Conservation (phyloP, 805 yeast genomes). For the Cyberlindnera samutprakarnensis region DNA sequence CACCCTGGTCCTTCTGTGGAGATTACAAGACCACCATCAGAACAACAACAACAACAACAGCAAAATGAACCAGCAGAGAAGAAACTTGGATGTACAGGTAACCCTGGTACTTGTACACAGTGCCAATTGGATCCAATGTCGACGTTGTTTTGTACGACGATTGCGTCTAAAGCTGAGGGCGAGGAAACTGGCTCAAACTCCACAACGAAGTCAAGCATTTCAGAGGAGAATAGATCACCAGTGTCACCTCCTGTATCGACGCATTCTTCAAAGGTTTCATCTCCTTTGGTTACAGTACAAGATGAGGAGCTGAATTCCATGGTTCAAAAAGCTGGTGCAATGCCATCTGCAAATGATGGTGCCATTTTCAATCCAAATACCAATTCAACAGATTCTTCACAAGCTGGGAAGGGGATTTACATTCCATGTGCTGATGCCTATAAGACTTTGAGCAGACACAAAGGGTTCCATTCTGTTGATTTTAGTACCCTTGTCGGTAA, state of each 20-base stretch:
- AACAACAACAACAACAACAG: not conserved
- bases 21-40: slow-evolving; percentile 29
- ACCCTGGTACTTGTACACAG: slow-evolving; percentile 81
- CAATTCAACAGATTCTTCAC: slow-evolving; percentile 9
- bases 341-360: slow-evolving; percentile 2
- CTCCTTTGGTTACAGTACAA: slow-evolving; percentile 14
- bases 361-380: not conserved
- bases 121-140: slow-evolving; percentile 86
- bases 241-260: slow-evolving; percentile 22
- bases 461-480: slow-evolving; percentile 65
- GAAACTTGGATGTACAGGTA: slow-evolving; percentile 60
- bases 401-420: slow-evolving; percentile 37
- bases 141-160: slow-evolving; percentile 79
- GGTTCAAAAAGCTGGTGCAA: slow-evolving; percentile 5
- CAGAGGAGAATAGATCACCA: slow-evolving; percentile 17
- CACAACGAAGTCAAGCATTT: not conserved
- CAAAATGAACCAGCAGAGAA: not conserved
- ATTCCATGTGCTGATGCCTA: slow-evolving; percentile 91
- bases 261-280: slow-evolving; percentile 21
- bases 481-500: slow-evolving; percentile 68
- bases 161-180: slow-evolving; percentile 43
- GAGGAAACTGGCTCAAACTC: slow-evolving; percentile 6
- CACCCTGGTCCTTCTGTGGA: slow-evolving; percentile 61
- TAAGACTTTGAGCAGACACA: slow-evolving; percentile 77
- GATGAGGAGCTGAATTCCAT: slow-evolving; percentile 22